Conservation (phyloP, 2,329 filamentous ascomycete genomes). For the Neoarthrinium moseri region DNA sequence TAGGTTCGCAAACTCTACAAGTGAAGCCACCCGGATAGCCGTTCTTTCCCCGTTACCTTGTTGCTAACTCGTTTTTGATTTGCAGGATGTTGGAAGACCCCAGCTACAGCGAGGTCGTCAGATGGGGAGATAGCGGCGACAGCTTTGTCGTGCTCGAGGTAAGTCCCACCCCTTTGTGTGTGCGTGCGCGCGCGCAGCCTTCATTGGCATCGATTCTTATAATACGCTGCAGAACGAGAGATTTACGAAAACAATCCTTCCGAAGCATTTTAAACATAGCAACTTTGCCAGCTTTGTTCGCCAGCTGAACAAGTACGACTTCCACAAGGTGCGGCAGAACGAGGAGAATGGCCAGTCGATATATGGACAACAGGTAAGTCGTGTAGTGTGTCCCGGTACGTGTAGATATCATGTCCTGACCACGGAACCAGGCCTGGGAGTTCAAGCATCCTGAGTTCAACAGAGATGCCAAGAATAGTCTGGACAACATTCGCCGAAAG, state of each 20-base stretch:
- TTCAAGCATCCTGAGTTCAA: constrained; percentile 98
- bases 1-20: constrained; percentile 98
- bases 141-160: constrained; percentile 98
- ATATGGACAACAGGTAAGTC: constrained; percentile 73
- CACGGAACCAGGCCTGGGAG: constrained; percentile 71
- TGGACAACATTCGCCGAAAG: constrained; percentile 95
- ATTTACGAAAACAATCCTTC: constrained; percentile 78
- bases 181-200: too few species aligned
- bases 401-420: constrained; percentile 25
- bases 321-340: constrained; percentile 87
- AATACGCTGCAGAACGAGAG: constrained; percentile 74
- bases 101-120: constrained; percentile 85
- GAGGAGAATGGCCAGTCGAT: constrained; percentile 81
- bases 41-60: neutral
- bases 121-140: constrained; percentile 93
- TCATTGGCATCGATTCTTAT: constrained; percentile 2
- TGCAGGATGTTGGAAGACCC: constrained; percentile 93
- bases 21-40: constrained; percentile 53
- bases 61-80: neutral
- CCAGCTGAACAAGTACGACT: constrained; percentile 78
- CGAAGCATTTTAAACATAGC: constrained; percentile 84
- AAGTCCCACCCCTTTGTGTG: constrained; percentile 28
- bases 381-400: constrained; percentile 12
- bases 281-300: constrained; percentile 79
- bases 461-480: constrained; percentile 89